phyloP scores from a whole-genome alignment of 441 rosid genomes.

The Populus trichocarpa region DNA sequence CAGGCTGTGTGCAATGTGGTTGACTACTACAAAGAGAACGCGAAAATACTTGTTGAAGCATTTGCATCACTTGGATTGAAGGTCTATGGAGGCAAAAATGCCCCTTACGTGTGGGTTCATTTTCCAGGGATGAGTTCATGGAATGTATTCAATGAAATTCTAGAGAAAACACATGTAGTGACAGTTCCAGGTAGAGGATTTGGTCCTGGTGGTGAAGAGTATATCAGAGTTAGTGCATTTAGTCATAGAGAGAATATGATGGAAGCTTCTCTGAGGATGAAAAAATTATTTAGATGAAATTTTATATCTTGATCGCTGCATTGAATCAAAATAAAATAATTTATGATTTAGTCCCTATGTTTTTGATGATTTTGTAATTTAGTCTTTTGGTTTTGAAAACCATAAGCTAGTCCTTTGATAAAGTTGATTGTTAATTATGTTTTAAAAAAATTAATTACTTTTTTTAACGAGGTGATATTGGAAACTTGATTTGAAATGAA shows the following conservation, averaged over 20 bases:
- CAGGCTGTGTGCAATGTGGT: constrained; percentile 32
- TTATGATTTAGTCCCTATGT: too few relatives aligned
- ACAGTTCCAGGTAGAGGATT: constrained; percentile 75
- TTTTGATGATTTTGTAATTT: too few relatives aligned
- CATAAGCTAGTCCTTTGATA: too few relatives aligned
- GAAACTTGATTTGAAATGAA: too few relatives aligned
- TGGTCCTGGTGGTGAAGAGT: constrained; percentile 68
- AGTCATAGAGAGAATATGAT: constrained; percentile 41
- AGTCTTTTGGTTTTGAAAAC: too few relatives aligned
- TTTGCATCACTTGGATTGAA: constrained; percentile 38
- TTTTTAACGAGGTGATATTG: too few relatives aligned
- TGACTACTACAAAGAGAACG: constrained; percentile 55
- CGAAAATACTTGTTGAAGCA: constrained; percentile 43
- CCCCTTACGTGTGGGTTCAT: constrained; percentile 75
- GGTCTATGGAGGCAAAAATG: constrained; percentile 59
- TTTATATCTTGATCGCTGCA: background rate
- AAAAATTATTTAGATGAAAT: background rate
- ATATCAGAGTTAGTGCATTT: constrained; percentile 58
- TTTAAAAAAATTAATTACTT: too few relatives aligned
- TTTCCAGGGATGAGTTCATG: constrained; percentile 59
- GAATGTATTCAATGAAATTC: constrained; percentile 56
- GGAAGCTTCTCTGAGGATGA: constrained; percentile 58
- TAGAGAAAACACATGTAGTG: constrained; percentile 54
- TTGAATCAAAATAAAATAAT: too few relatives aligned
- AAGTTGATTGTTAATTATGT: too few relatives aligned